Conservation (phyloP, 331 rosid genomes). For the Pyracantha coccinea region DNA sequence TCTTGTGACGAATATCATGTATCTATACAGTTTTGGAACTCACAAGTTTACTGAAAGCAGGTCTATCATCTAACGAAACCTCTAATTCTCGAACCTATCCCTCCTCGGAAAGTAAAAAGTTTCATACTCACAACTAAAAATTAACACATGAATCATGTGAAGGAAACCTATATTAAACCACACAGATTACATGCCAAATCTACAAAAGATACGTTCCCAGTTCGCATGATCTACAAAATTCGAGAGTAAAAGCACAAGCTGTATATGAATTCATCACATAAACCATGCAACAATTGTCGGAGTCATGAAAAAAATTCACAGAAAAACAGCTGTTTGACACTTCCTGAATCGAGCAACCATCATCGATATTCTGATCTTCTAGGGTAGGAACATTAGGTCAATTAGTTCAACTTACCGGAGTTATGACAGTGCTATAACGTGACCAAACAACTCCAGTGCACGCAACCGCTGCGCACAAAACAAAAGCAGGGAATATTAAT, state of each 20-base stretch:
- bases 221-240: background rate
- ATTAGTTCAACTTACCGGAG: slow-evolving; percentile 24
- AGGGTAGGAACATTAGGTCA: background rate
- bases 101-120: background rate
- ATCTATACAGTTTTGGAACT: background rate
- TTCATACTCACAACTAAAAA: background rate
- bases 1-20: background rate
- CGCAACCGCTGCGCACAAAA: slow-evolving; percentile 25
- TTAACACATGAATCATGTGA: background rate
- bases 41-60: background rate
- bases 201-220: background rate
- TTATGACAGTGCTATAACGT: slow-evolving; percentile 48
- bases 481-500: background rate
- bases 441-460: slow-evolving; percentile 41
- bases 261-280: background rate
- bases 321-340: background rate
- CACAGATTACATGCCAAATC: background rate
- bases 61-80: background rate
- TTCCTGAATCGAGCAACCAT: background rate
- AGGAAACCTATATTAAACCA: background rate
- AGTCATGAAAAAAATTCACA: background rate
- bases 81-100: background rate
- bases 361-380: background rate
- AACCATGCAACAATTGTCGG: background rate
- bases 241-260: background rate